phyloP scores from a whole-genome alignment of 768 basidiomycete species.

The Kwoniella botswanensis region DNA sequence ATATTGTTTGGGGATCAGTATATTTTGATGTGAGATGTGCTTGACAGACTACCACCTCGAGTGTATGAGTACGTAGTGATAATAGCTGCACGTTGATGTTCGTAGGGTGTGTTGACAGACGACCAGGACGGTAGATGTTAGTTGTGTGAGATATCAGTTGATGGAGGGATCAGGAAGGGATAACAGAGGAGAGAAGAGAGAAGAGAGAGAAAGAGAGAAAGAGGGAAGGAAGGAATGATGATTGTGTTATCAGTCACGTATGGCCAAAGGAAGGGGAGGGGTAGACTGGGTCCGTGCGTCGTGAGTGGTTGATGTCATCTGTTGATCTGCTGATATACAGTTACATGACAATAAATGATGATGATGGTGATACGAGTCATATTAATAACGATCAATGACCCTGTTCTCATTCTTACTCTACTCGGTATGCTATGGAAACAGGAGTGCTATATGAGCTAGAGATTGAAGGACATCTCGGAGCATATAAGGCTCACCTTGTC shows the following conservation, averaged over 20 bases:
- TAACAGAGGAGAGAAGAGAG: background rate
- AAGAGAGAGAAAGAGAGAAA: background rate
- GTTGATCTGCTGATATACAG: too few species aligned
- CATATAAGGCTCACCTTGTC: background rate
- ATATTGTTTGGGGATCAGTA: too few species aligned
- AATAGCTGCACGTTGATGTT: background rate
- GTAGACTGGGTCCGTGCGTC: background rate
- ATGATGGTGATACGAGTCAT: conserved; percentile 4
- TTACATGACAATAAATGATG: too few species aligned
- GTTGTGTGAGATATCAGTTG: background rate
- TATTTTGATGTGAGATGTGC: too few species aligned
- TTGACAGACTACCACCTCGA: too few species aligned
- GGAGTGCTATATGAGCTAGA: background rate
- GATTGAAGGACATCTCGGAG: background rate
- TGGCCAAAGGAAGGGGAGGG: background rate
- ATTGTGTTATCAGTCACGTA: background rate
- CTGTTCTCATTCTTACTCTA: background rate
- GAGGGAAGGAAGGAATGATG: background rate
- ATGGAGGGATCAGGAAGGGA: background rate
- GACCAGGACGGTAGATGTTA: background rate
- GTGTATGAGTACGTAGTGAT: background rate
- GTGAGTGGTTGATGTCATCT: background rate
- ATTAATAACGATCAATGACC: conserved; percentile 21
- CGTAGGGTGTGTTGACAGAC: too few species aligned
- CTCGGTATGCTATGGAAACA: background rate